Percentiles rank a stretch among this genome's conserved stretches.
These are phyloP conservation scores for Aspergillus persii DNA, from an alignment of 2,329 filamentous ascomycete species.

Conservation along the genomic window DNA sequence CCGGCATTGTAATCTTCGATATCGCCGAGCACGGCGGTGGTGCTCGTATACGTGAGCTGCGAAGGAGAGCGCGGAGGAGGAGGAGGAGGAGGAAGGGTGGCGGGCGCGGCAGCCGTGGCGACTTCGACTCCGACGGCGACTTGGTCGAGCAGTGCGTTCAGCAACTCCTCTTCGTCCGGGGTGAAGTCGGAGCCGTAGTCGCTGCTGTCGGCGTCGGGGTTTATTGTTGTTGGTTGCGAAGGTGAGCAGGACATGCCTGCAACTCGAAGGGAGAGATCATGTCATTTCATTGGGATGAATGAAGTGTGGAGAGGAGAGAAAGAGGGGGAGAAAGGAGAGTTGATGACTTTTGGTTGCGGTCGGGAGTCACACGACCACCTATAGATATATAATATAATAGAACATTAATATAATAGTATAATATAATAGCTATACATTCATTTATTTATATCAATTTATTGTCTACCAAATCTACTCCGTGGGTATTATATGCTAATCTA, in stretches of 20 bases:
- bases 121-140: conserved; percentile 31
- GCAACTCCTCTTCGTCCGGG: conserved; percentile 54
- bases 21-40: conserved; percentile 29
- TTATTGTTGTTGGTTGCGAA: conserved; percentile 7
- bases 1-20: conserved; percentile 46
- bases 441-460: background rate
- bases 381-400: background rate
- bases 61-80: background rate
- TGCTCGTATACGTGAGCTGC: conserved; percentile 11
- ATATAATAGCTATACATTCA: background rate
- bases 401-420: background rate
- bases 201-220: conserved; percentile 35
- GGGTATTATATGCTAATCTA: conserved; percentile 10
- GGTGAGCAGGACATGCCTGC: conserved; percentile 35
- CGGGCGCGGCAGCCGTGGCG: conserved; percentile 16
- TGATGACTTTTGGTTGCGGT: background rate
- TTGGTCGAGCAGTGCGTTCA: conserved; percentile 52
- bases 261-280: conserved; percentile 20
- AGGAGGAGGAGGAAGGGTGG: background rate
- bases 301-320: background rate
- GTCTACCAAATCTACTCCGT: conserved; percentile 3
- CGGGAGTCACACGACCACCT: no score
- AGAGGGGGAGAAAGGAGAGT: background rate
- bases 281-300: conserved; percentile 6
- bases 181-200: conserved; percentile 66